Conservation (phyloP, 331 rosid genomes). For the Telfairia occidentalis region DNA sequence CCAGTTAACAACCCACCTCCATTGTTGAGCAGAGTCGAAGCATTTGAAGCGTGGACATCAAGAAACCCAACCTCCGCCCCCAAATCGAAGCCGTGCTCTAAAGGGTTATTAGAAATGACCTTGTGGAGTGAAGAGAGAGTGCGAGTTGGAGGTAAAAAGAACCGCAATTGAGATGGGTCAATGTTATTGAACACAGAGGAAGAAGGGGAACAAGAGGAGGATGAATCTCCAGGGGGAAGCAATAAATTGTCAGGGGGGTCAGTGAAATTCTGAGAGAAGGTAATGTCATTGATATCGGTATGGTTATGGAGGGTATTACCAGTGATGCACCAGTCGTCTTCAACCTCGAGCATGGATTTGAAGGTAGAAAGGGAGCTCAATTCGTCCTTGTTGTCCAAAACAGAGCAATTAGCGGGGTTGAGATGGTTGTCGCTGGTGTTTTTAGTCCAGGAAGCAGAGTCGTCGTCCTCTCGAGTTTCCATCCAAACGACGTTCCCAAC, state of each 20-base stretch:
- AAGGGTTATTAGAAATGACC: slow-evolving; percentile 27
- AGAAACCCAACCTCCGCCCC: slow-evolving; percentile 42
- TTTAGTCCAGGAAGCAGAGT: slow-evolving; percentile 36
- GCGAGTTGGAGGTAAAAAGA: slow-evolving; percentile 45
- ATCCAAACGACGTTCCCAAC: slow-evolving; percentile 33
- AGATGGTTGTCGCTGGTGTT: slow-evolving; percentile 9
- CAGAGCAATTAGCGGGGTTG: slow-evolving; percentile 1
- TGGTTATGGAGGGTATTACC: slow-evolving; percentile 24
- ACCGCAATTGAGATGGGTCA: slow-evolving; percentile 54
- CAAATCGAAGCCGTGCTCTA: slow-evolving; percentile 46
- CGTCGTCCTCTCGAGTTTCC: slow-evolving; percentile 31
- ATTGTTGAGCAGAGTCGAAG: slow-evolving; percentile 20
- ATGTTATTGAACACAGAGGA: slow-evolving; percentile 46
- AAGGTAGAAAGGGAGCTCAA: slow-evolving; percentile 34
- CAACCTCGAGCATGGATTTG: slow-evolving; percentile 54
- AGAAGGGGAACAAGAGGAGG: slow-evolving; percentile 70
- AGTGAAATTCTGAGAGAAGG: slow-evolving; percentile 29
- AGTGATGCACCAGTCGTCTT: slow-evolving; percentile 57
- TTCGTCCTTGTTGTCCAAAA: slow-evolving; percentile 23
- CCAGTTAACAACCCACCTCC: slow-evolving; percentile 24
- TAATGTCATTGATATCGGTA: slow-evolving; percentile 23
- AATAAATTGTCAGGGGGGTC: slow-evolving; percentile 32
- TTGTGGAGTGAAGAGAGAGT: slow-evolving; percentile 37
- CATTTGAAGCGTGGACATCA: slow-evolving; percentile 35
- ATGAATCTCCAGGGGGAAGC: slow-evolving; percentile 49